A percentile compares a stretch with the other conserved stretches of the same genome.
These are phyloP conservation scores for Ambrosia artemisiifolia DNA, from an alignment of 129 eudicot species.

Conservation along the genomic window DNA sequence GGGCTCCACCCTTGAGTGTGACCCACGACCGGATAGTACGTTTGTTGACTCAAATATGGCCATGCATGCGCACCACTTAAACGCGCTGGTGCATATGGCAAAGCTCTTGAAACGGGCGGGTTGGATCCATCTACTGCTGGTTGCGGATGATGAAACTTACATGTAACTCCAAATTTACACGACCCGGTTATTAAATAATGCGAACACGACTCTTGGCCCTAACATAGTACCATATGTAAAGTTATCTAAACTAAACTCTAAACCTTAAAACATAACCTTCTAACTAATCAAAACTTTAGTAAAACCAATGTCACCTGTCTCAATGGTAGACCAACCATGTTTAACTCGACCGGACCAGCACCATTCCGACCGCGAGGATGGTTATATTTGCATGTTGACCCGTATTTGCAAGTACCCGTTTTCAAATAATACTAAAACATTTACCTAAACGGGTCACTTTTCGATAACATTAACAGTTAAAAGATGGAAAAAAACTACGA, in stretches of 20 bases:
- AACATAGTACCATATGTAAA: background rate
- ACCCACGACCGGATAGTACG: conserved; percentile 45
- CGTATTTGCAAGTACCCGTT: conserved; percentile 91
- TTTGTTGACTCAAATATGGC: conserved; percentile 41
- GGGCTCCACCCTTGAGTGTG: conserved; percentile 51
- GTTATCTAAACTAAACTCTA: background rate
- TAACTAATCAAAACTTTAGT: background rate
- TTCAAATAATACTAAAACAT: conserved; percentile 65
- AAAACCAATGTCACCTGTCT: conserved; percentile 63
- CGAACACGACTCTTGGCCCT: conserved; percentile 69
- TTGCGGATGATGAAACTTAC: conserved; percentile 84
- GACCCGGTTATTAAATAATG: conserved; percentile 59
- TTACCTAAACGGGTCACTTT: background rate
- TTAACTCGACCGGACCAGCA: conserved; percentile 49
- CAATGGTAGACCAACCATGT: conserved; percentile 64
- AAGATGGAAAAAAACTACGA: background rate
- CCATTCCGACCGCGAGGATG: conserved; percentile 69
- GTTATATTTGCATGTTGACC: conserved; percentile 80
- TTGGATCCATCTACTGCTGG: conserved; percentile 39
- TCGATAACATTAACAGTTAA: background rate
- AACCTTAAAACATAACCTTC: background rate
- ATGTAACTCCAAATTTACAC: conserved; percentile 72
- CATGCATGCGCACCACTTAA: conserved; percentile 38
- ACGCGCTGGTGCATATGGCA: conserved; percentile 31
- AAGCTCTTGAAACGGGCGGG: conserved; percentile 24